A percentile compares a stretch with the other conserved stretches of the same genome.
These are phyloP conservation scores for Eimeria sp. DNA, from an alignment of 169 alveolate genomes.

Conservation along the genomic window DNA sequence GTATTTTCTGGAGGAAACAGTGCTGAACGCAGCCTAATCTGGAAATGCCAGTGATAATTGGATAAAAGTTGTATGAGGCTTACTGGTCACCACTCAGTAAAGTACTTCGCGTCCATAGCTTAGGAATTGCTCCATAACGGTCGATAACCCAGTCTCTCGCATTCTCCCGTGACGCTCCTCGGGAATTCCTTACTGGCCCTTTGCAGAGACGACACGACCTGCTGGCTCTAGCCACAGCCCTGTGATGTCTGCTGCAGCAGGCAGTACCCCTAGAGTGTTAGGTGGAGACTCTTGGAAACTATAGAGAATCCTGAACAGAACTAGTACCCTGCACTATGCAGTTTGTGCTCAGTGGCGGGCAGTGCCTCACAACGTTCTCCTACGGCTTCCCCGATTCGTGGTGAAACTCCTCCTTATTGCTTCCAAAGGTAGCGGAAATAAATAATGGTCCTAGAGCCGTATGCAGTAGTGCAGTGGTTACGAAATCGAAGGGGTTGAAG, in stretches of 20 bases:
- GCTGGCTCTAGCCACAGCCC: background rate
- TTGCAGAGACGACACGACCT: background rate
- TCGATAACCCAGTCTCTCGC: background rate
- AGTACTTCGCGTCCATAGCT: background rate
- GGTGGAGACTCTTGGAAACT: background rate
- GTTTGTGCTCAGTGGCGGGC: background rate
- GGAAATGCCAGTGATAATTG: too few species aligned
- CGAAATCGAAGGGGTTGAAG: too few species aligned
- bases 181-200: background rate
- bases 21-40: background rate
- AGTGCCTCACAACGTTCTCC: background rate
- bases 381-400: too few species aligned
- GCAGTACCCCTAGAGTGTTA: background rate
- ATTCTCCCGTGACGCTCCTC: background rate
- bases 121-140: background rate
- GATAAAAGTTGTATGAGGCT: too few species aligned
- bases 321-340: background rate
- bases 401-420: background rate
- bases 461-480: too few species aligned
- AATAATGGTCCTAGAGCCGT: too few species aligned
- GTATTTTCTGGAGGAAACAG: background rate
- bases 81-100: background rate
- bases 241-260: background rate
- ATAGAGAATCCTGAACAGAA: background rate
- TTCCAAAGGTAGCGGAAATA: background rate